Base-by-base conservation (phyloP, 1,139 yeast species). In the Blastobotrys buckinghamii region DNA sequence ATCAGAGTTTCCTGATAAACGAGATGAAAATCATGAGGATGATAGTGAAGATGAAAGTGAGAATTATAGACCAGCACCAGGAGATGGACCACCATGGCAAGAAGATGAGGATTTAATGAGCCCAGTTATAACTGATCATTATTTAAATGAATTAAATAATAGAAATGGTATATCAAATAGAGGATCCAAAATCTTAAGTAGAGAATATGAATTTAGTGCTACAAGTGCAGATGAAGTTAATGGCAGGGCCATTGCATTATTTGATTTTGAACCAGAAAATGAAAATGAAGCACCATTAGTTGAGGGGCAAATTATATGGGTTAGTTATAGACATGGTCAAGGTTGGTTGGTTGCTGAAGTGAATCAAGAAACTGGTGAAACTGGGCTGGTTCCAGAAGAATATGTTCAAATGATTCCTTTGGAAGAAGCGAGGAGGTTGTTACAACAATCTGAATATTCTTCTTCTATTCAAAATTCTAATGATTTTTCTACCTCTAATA, bases 371-470 rank as follows among this genome's bases (percentile, higher is more conserved):
- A 76, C 84, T 3, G 90, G 89, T 1, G 85, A 82, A 56, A 86
- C 95, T 27, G 99, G 99, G 1, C 76, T 92, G 47, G 96, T 92
- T 6, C 99, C 99, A 1, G 96, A 90, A 61, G 96, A 87, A 59
- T 92, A 89, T 60, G 96, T 92, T 40, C 84, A 84, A 54, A 71
- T 83, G 48, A 58, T 74, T 13, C 55, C 51, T 26, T 62, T 62
- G 16, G 63, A 59, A 27, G 61, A 57, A 30, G 57, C 50, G 12
- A 39, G 50, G 15, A 43, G 40, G 45, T 42, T 52, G n/a, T 42
- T 52, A 15, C 54, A 48, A 19, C 48, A 48, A 35, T 46, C 46
- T 24, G 44, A 35, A 37, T n/a, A n/a, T n/a, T n/a, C n/a, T n/a
- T n/a, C n/a, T n/a, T n/a, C n/a, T n/a, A 33, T 22, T 24, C 32